Evolutionary conservation across 2,329 filamentous ascomycete species (phyloP), one percentile per base, ranked within the genome.

Genomic region (Neoscytalidium dimidiatum): DNA sequence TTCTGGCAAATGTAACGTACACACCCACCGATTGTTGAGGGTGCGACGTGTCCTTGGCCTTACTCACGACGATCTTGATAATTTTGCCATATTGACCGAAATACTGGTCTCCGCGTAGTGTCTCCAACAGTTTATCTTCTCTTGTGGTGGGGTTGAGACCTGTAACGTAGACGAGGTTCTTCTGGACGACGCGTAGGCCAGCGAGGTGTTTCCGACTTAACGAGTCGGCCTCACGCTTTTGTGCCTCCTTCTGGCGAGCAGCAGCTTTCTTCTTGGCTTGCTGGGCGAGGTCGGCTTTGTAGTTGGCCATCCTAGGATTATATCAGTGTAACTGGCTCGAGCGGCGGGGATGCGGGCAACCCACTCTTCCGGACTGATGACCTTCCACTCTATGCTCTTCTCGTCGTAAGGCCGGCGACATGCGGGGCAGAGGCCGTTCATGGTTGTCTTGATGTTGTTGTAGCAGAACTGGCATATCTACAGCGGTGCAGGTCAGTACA

Each of bases 401-500:
- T 99, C 96, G 77, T 97, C 93, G 78, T 99, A 99, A 5, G 92
- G 90, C 77, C 95, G 87, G 79, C 95, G 88, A 78, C 95, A 99
- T 70, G 96, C 96, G n/a, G 95, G 95, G 78, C 95, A 99, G 65
- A 97, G 86, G 38, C 94, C 94, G 76, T 97, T 98, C 86, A 97
- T 93, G 73, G 97, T 97, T 72, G 91, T 96, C 81, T 96, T 96
- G 78, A 99, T 96, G 78, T 98, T 99, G 81, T 99, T 97, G 83
- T 94, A 99, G 82, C 95, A 99, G 81, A 99, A 99, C 83, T 99
- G 96, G 80, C 95, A 99, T 77, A 99, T 94, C 94, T 97, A 35
- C 29, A 17, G 61, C 17, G 26, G 74, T 63, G 4, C 66, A 48
- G n/a, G 49, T 66, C 17, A 66, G 64, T 46, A 29, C 33, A 28